Evolutionary conservation across 225 moss, liverwort and hornwort species (phyloP).

Genomic region (Straminergon stramineum): DNA sequence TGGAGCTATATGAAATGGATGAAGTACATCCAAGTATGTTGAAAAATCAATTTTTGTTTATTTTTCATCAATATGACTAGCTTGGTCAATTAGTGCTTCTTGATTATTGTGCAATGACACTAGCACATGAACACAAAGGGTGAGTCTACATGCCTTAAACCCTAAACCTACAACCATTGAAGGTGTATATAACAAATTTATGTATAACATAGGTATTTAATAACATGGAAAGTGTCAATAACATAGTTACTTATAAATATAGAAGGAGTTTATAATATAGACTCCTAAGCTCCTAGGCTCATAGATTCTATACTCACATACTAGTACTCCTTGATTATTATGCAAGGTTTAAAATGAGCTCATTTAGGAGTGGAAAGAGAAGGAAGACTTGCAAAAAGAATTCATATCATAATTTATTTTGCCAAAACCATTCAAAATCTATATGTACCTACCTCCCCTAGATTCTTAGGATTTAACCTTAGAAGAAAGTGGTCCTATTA

Average conservation of each 20-base stretch:
- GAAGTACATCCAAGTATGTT: background rate
- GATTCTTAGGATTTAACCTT: background rate
- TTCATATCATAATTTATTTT: background rate
- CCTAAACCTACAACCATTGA: too few species aligned
- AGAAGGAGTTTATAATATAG: too few species aligned
- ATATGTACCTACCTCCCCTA: accelerated
- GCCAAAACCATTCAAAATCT: background rate
- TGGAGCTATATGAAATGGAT: background rate
- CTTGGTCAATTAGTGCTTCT: background rate
- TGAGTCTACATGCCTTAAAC: too few species aligned
- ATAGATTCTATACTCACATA: too few species aligned
- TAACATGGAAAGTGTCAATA: too few species aligned
- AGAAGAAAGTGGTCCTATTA: accelerated
- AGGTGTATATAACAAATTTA: too few species aligned
- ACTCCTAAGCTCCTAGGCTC: too few species aligned
- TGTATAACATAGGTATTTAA: too few species aligned
- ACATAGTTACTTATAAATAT: too few species aligned
- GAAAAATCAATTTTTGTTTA: background rate
- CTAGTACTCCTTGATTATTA: background rate
- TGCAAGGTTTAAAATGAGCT: background rate
- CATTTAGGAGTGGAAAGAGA: too few species aligned
- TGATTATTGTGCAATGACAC: background rate
- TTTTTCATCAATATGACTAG: too few species aligned
- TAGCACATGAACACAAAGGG: too few species aligned
- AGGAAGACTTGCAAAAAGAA: background rate